phyloP scores from a whole-genome alignment of 2,329 filamentous ascomycete species.

The Fusarium sororula region DNA sequence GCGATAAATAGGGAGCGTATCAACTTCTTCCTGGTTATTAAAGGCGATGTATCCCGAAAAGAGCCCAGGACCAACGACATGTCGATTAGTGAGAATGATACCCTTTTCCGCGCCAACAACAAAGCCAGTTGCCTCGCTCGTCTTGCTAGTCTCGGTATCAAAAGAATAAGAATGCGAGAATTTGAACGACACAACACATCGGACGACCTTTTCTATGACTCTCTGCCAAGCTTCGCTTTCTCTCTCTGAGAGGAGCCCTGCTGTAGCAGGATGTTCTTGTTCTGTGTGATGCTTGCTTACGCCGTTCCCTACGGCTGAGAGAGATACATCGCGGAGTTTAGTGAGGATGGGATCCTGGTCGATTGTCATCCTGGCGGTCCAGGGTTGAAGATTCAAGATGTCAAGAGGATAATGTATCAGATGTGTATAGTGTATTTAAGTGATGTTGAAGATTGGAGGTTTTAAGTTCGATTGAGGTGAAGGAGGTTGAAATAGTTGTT shows the following conservation, averaged over 20 bases:
- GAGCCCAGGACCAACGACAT: constrained; percentile 93
- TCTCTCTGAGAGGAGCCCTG: constrained; percentile 18
- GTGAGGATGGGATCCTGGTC: constrained; percentile 9
- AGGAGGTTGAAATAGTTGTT: background rate
- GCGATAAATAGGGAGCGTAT: constrained; percentile 94
- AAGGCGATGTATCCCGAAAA: constrained; percentile 99
- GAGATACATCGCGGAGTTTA: background rate
- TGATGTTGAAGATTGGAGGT: no score
- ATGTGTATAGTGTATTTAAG: fast-evolving
- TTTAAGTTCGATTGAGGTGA: background rate
- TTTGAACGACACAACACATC: constrained; percentile 96
- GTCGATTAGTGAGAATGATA: constrained; percentile 78
- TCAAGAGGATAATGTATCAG: background rate
- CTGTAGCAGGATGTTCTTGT: background rate
- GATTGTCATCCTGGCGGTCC: constrained; percentile 12
- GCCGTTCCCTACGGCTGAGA: background rate
- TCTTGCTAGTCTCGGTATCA: constrained; percentile 90
- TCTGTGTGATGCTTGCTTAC: background rate
- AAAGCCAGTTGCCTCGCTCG: constrained; percentile 90
- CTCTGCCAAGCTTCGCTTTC: constrained; percentile 75
- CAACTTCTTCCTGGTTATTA: constrained; percentile 96
- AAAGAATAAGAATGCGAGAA: constrained; percentile 98
- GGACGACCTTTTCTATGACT: constrained; percentile 91
- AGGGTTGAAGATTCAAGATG: background rate
- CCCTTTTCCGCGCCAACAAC: constrained; percentile 20